Evolutionary conservation across 2,329 filamentous ascomycete species (phyloP).

Genomic region (Aureobasidium zeae): DNA sequence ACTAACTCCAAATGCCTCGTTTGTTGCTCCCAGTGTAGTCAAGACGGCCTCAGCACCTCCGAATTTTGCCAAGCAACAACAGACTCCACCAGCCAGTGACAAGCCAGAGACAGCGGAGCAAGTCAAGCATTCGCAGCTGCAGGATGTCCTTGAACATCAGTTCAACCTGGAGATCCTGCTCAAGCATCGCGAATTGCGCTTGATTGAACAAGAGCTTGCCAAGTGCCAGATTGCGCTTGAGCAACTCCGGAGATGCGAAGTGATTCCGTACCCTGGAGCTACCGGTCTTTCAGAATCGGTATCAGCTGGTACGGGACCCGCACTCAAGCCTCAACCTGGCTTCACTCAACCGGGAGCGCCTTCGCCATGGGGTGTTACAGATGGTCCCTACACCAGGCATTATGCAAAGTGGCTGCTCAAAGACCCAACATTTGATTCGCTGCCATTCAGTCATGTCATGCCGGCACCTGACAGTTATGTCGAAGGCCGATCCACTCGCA

Average conservation of each 20-base stretch:
- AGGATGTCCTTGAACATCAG: constrained; percentile 71
- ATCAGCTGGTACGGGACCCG: constrained; percentile 63
- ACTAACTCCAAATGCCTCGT: background rate
- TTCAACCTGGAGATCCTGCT: constrained; percentile 84
- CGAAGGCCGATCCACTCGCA: constrained; percentile 72
- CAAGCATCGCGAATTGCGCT: constrained; percentile 87
- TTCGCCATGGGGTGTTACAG: constrained; percentile 79
- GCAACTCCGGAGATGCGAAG: constrained; percentile 81
- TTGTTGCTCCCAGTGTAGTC: background rate
- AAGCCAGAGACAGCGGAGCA: constrained; percentile 9
- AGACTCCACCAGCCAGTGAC: background rate
- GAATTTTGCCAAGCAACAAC: background rate
- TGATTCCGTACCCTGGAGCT: constrained; percentile 79
- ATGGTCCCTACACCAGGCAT: constrained; percentile 88
- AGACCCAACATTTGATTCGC: constrained; percentile 69
- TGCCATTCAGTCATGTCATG: constrained; percentile 25
- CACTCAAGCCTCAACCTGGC: constrained; percentile 53
- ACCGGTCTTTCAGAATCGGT: constrained; percentile 59
- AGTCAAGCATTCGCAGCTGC: constrained; percentile 42
- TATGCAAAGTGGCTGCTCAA: constrained; percentile 93
- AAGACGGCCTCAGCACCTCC: background rate
- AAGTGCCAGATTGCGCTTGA: constrained; percentile 92
- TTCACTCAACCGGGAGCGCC: constrained; percentile 65
- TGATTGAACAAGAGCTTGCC: constrained; percentile 92
- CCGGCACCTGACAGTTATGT: constrained; percentile 19